These are phyloP conservation scores for Colletotrichum paranaense DNA, from an alignment of 2,329 filamentous ascomycete genomes.

Conservation along the genomic window DNA sequence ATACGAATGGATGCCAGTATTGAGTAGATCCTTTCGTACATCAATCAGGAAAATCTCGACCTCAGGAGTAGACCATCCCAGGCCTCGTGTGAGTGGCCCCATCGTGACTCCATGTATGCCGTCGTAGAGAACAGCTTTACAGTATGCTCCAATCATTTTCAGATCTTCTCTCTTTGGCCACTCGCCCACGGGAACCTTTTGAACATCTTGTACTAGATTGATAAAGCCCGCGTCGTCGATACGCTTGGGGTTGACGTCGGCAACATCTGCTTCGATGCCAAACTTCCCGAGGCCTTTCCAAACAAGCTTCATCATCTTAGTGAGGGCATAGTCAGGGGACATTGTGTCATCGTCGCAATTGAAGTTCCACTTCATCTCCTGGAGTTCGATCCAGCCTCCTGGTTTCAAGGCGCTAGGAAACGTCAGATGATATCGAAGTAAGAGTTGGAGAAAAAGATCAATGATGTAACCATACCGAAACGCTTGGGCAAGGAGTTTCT, in stretches of 20 bases:
- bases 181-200: slow-evolving; percentile 60
- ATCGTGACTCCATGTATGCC: slow-evolving; percentile 49
- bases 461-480: slow-evolving; percentile 44
- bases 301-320: slow-evolving; percentile 51
- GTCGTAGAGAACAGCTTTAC: slow-evolving; percentile 38
- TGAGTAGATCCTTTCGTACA: slow-evolving; percentile 45
- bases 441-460: background rate
- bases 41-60: slow-evolving; percentile 47
- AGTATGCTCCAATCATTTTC: slow-evolving; percentile 37
- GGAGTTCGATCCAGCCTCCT: slow-evolving; percentile 56
- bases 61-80: slow-evolving; percentile 47
- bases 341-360: slow-evolving; percentile 55
- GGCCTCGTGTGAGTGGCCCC: slow-evolving; percentile 46
- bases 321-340: slow-evolving; percentile 34
- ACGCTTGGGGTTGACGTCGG: slow-evolving; percentile 59
- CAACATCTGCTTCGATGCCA: slow-evolving; percentile 59
- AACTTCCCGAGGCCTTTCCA: slow-evolving; percentile 64
- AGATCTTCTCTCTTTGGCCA: slow-evolving; percentile 65
- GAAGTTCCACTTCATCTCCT: slow-evolving; percentile 53
- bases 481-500: slow-evolving; percentile 56
- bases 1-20: slow-evolving; percentile 48
- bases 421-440: background rate
- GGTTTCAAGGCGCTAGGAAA: slow-evolving; percentile 47
- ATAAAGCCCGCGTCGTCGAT: slow-evolving; percentile 61
- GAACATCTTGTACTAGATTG: slow-evolving; percentile 50